Evolutionary conservation across 352 stramenopile species (phyloP), one percentile per base, ranked within the genome.

Genomic region (Phytophthora boehmeriae): DNA sequence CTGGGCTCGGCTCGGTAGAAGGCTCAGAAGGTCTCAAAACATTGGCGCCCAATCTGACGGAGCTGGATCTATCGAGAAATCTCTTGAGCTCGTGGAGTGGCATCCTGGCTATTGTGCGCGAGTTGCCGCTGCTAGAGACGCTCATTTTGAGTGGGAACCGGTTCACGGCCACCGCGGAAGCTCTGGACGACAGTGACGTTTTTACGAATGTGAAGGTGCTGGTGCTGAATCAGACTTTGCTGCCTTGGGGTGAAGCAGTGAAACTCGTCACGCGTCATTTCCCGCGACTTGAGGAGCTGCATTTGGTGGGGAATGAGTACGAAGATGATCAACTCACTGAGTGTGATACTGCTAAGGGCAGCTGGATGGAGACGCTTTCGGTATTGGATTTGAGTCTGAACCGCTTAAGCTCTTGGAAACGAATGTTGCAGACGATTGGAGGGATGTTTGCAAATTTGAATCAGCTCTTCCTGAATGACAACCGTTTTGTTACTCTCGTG

Each of bases 1-100:
- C 58, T 5, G 48, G 62, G 20, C 59, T 92, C 4, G 80, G 76
- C 1, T 41, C 62, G 16, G 14, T 42, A 3, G 27, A 17, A 4
- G 22, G 42, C 10, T 74, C 66, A 4, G 59, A 80, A n/a, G 17
- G 35, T 23, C 54, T 94, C 9, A 22, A 5, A 0, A 38, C 28
- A 9, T 53, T 92, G 38, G 71, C 75, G 8, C 86, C 88, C 0
- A 76, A 73, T 17, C 73, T 96, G 41, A 73, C 66, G 11, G 88
- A 93, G 58, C 53, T 96, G 19, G 79, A 96, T 54, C 60, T 96
- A 8, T 85, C 80, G 23, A 74, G 73, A 62, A 96, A 96, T 45
- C 53, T 96, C 14, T 71, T 96, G 17, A 34, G 41, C 8, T 79
- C 68, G 35, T 96, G 86, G 88, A 55, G 20, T 30, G 52, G 64